Percentiles rank a stretch among this genome's conserved stretches.
phyloP scores from a whole-genome alignment of 768 basidiomycete species.

The Suillus paluster region DNA sequence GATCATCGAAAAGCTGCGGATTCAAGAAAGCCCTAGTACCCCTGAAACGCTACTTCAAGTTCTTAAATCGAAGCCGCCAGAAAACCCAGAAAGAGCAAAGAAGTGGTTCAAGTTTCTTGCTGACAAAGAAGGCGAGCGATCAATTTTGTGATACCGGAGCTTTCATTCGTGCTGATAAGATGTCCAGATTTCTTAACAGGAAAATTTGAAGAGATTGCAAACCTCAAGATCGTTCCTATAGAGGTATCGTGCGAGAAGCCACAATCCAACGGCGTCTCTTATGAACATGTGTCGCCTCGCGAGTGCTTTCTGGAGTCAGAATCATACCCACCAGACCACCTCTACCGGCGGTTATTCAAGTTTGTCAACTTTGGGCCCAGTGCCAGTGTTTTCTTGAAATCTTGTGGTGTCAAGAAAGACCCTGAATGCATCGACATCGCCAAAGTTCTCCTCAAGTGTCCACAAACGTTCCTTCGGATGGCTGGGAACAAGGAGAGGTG shows the following conservation, averaged over 20 bases:
- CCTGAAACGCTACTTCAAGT: constrained; percentile 55
- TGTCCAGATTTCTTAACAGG: constrained; percentile 54
- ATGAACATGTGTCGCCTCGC: constrained; percentile 41
- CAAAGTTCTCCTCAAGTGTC: constrained; percentile 63
- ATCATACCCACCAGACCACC: constrained; percentile 24
- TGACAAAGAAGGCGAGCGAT: constrained; percentile 54
- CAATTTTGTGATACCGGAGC: not conserved
- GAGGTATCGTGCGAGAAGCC: not conserved
- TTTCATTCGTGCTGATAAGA: constrained; percentile 4
- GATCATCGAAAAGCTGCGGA: constrained; percentile 57
- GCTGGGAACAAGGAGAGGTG: constrained; percentile 64
- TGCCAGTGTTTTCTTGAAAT: constrained; percentile 79
- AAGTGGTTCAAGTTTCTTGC: constrained; percentile 69
- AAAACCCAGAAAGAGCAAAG: constrained; percentile 50
- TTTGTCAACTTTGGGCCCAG: constrained; percentile 81
- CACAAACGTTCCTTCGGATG: constrained; percentile 64
- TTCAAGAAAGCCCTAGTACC: constrained; percentile 69
- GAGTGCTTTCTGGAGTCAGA: constrained; percentile 65
- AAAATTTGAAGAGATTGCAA: constrained; percentile 58
- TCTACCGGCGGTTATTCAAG: constrained; percentile 73
- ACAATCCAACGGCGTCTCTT: constrained; percentile 23
- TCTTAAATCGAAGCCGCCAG: constrained; percentile 58
- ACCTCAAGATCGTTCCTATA: constrained; percentile 65
- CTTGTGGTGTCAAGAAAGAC: constrained; percentile 80
- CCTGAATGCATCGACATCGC: constrained; percentile 81